phyloP scores from a whole-genome alignment of 768 basidiomycete species.

The Cystofilobasidium bisporidii region DNA sequence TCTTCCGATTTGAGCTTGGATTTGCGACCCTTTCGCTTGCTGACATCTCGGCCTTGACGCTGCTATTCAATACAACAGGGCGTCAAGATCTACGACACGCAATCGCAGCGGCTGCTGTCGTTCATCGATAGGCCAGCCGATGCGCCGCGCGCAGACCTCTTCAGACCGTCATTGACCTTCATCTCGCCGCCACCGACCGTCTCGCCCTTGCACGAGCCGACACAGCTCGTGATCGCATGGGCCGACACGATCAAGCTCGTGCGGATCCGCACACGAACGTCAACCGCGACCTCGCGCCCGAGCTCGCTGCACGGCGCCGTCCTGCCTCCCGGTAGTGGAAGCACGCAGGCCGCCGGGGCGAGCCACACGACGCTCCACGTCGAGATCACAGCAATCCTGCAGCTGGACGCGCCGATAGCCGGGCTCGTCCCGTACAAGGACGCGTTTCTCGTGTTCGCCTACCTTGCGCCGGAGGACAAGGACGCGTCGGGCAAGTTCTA shows the following conservation, averaged over 20 bases:
- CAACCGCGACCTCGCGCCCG: conserved; percentile 27
- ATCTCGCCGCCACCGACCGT: background rate
- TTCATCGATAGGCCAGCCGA: conserved; percentile 73
- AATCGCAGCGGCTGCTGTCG: conserved; percentile 64
- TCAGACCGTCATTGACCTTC: conserved; percentile 87
- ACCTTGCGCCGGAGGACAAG: conserved; percentile 60
- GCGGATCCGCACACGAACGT: conserved; percentile 45
- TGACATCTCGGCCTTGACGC: background rate
- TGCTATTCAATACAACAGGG: conserved; percentile 55
- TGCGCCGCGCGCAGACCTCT: conserved; percentile 84
- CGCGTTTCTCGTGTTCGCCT: conserved; percentile 72
- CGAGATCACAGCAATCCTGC: conserved; percentile 83
- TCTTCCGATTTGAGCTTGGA: background rate
- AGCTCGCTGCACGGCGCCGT: conserved; percentile 27
- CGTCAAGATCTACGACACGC: conserved; percentile 83
- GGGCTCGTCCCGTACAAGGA: conserved; percentile 67
- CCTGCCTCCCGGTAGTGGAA: background rate
- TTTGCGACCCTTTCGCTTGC: background rate
- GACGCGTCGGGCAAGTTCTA: conserved; percentile 41
- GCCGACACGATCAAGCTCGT: conserved; percentile 77
- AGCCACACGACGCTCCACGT: conserved; percentile 48
- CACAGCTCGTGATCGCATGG: conserved; percentile 84
- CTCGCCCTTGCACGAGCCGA: conserved; percentile 57
- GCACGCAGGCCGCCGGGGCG: background rate
- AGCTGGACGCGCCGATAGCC: conserved; percentile 89